These are phyloP conservation scores for Carallia pectinifolia DNA, from an alignment of 345 rosid genomes.

Conservation along the genomic window DNA sequence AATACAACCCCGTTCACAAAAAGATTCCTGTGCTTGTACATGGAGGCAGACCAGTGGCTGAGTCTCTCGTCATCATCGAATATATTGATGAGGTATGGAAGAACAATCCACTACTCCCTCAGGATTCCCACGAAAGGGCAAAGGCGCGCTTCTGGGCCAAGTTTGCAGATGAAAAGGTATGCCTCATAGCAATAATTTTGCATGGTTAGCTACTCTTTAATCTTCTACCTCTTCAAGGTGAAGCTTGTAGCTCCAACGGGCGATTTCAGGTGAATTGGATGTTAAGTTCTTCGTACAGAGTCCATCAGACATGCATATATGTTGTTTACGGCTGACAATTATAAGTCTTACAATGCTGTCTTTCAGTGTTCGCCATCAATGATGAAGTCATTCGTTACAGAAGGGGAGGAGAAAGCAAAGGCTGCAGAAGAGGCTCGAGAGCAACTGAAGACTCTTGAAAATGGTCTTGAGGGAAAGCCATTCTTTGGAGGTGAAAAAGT, in stretches of 20 bases:
- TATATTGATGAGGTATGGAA: slow-evolving; percentile 33
- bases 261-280: background rate
- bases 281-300: too few relatives aligned
- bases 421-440: slow-evolving; percentile 28
- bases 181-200: background rate
- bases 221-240: background rate
- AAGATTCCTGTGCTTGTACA: slow-evolving; percentile 36
- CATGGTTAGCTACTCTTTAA: too few relatives aligned
- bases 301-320: background rate
- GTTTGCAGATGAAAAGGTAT: slow-evolving; percentile 35
- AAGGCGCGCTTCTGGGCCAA: slow-evolving; percentile 34
- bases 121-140: slow-evolving; percentile 22
- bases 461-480: slow-evolving; percentile 18
- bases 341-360: background rate
- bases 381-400: slow-evolving; percentile 8
- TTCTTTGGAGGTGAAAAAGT: slow-evolving; percentile 35
- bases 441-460: slow-evolving; percentile 28
- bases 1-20: slow-evolving; percentile 27
- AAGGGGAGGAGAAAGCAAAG: slow-evolving; percentile 26
- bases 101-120: slow-evolving; percentile 26
- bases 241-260: background rate
- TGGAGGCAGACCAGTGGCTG: slow-evolving; percentile 24
- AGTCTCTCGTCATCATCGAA: slow-evolving; percentile 32
- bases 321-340: background rate
- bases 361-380: slow-evolving; percentile 23